phyloP scores from a whole-genome alignment of 371 early-diverging fungal genomes.

The Lichtheimia hyalospora region DNA sequence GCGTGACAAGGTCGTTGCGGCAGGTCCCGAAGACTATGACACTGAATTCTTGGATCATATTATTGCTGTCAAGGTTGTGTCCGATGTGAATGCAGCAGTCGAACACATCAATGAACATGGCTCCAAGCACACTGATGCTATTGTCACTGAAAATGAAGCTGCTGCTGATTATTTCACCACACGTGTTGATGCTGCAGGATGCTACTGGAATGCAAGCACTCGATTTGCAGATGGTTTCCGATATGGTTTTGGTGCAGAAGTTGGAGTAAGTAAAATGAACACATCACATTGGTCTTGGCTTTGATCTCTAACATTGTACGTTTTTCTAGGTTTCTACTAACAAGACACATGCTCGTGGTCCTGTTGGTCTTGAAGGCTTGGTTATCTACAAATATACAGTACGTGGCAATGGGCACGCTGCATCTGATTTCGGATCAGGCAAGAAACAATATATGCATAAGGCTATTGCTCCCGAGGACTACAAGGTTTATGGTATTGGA shows the following conservation, averaged over 20 bases:
- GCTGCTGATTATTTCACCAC: conserved; percentile 85
- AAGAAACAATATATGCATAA: conserved; percentile 77
- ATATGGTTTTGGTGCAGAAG: conserved; percentile 97
- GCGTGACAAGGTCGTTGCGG: conserved; percentile 25
- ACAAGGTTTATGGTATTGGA: conserved; percentile 21
- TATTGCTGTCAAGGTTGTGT: conserved; percentile 83
- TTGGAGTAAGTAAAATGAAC: conserved; percentile 71
- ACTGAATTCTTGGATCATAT: conserved; percentile 90
- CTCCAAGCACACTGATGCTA: conserved; percentile 93
- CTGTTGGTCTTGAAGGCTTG: conserved; percentile 94
- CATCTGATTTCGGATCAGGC: conserved; percentile 77
- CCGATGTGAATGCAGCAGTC: conserved; percentile 78
- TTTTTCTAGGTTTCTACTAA: conserved; percentile 78
- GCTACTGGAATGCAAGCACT: conserved; percentile 95
- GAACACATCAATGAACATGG: conserved; percentile 91
- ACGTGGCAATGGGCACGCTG: conserved; percentile 88
- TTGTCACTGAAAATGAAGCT: conserved; percentile 77
- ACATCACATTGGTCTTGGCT: background rate
- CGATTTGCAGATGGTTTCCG: conserved; percentile 98
- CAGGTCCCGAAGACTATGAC: conserved; percentile 64
- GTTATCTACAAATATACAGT: conserved; percentile 95
- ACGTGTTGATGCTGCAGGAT: conserved; percentile 94
- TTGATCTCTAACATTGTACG: background rate
- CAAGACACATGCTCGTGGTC: conserved; percentile 97
- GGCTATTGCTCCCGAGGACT: conserved; percentile 35